phyloP scores from a whole-genome alignment of 805 yeast genomes.

The Suhomyces sp. region DNA sequence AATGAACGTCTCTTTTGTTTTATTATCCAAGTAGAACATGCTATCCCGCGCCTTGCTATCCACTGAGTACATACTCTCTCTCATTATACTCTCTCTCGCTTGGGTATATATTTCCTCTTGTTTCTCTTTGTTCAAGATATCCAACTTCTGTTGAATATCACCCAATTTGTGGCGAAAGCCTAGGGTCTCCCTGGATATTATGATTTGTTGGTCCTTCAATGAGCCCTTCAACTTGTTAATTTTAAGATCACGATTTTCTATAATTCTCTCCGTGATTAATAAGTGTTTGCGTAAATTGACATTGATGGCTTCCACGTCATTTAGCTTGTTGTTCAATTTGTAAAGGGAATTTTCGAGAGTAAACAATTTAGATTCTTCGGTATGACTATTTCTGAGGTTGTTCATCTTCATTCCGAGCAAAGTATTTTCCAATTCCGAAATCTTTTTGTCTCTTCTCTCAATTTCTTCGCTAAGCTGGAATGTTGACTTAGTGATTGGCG shows the following conservation, averaged over 20 bases:
- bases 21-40: constrained; percentile 14
- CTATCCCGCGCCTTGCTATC: constrained; percentile 14
- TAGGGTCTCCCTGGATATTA: constrained; percentile 48
- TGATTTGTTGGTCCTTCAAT: constrained; percentile 49
- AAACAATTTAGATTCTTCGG: constrained; percentile 49
- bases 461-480: constrained; percentile 19
- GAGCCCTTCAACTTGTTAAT: constrained; percentile 53
- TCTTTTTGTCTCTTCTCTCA: constrained; percentile 27
- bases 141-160: constrained; percentile 21
- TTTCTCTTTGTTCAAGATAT: constrained; percentile 11
- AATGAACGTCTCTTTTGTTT: constrained; percentile 12
- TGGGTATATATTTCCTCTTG: constrained; percentile 13
- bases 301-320: constrained; percentile 64
- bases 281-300: constrained; percentile 55
- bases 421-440: constrained; percentile 30
- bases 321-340: constrained; percentile 56
- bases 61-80: constrained; percentile 16
- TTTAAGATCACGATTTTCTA: constrained; percentile 56
- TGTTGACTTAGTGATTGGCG: constrained; percentile 2
- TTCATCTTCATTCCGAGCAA: constrained; percentile 30
- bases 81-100: constrained; percentile 13
- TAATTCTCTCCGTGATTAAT: constrained; percentile 51
- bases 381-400: constrained; percentile 30
- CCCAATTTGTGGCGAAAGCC: constrained; percentile 48
- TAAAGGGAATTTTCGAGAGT: constrained; percentile 58